Percentiles rank a stretch among this genome's conserved stretches.
phyloP scores from a whole-genome alignment of 2,329 filamentous ascomycete species.

The Fusarium scirpi region DNA sequence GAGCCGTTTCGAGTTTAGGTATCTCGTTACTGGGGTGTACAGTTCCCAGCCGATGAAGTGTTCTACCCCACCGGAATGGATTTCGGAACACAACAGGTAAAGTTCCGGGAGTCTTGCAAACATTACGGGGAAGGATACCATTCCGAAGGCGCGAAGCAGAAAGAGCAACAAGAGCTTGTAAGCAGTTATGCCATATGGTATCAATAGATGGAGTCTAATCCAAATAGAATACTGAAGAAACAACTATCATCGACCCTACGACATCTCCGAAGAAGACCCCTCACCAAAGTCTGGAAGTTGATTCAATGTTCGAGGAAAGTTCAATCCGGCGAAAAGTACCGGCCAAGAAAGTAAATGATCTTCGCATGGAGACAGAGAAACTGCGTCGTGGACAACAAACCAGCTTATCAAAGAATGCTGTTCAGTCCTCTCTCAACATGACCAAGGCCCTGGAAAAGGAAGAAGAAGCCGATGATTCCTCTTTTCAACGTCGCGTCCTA shows the following conservation, averaged over 20 bases:
- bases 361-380: no score
- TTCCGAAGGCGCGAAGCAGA: background rate
- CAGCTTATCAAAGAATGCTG: no score
- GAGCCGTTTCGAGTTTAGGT: background rate
- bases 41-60: background rate
- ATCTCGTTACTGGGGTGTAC: background rate
- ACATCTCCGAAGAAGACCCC: background rate
- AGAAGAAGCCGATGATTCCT: background rate
- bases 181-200: background rate
- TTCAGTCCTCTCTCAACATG: background rate
- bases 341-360: no score
- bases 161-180: background rate
- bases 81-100: background rate
- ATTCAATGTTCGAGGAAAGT: no score
- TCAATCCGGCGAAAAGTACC: no score
- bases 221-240: background rate
- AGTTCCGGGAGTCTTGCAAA: background rate
- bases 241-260: background rate
- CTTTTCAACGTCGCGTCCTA: background rate
- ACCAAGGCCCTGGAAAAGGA: background rate
- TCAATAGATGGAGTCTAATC: background rate
- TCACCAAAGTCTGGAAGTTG: no score
- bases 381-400: no score
- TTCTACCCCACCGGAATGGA: background rate
- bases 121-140: accelerated